phyloP scores from a whole-genome alignment of 75 land plant genomes.

The Azolla pinnata region DNA sequence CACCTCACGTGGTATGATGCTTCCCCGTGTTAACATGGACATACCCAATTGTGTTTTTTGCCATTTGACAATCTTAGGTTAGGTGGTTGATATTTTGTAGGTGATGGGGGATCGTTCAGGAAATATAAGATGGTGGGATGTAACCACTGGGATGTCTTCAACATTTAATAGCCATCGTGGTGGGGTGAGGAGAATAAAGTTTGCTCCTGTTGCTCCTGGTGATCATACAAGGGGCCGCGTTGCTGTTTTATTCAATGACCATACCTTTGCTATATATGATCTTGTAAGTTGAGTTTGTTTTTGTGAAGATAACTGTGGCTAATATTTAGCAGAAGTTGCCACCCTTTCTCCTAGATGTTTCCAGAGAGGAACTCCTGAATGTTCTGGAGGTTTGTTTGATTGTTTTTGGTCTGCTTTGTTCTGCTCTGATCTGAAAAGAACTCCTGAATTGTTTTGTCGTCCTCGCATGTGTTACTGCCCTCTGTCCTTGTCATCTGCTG shows the following conservation, averaged over 20 bases:
- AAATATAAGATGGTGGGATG: slow-evolving; percentile 98
- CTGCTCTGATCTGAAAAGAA: too few relatives aligned
- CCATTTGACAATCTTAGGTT: not conserved
- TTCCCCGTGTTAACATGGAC: too few relatives aligned
- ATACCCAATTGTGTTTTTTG: not conserved
- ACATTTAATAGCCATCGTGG: slow-evolving; percentile 88
- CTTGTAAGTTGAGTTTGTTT: slow-evolving; percentile 55
- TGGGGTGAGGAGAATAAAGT: slow-evolving; percentile 88
- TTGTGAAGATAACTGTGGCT: not conserved
- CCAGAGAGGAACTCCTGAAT: too few relatives aligned
- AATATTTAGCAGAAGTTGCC: too few relatives aligned
- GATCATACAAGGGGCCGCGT: slow-evolving; percentile 87
- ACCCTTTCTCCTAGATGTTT: too few relatives aligned
- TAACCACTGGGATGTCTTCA: slow-evolving; percentile 78
- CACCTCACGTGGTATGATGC: slow-evolving; percentile 99
- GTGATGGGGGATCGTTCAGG: slow-evolving; percentile 97
- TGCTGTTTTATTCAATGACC: slow-evolving; percentile 88
- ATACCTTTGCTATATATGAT: slow-evolving; percentile 87
- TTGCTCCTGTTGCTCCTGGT: slow-evolving; percentile 86
- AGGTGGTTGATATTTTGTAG: slow-evolving; percentile 20
- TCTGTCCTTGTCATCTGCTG: too few relatives aligned
- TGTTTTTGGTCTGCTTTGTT: too few relatives aligned
- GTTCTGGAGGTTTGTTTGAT: too few relatives aligned
- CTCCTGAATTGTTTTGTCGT: too few relatives aligned
- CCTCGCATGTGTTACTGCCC: too few relatives aligned